Evolutionary conservation across 768 basidiomycete genomes (phyloP).

Genomic region (Rhodotorula kratochvilovae): DNA sequence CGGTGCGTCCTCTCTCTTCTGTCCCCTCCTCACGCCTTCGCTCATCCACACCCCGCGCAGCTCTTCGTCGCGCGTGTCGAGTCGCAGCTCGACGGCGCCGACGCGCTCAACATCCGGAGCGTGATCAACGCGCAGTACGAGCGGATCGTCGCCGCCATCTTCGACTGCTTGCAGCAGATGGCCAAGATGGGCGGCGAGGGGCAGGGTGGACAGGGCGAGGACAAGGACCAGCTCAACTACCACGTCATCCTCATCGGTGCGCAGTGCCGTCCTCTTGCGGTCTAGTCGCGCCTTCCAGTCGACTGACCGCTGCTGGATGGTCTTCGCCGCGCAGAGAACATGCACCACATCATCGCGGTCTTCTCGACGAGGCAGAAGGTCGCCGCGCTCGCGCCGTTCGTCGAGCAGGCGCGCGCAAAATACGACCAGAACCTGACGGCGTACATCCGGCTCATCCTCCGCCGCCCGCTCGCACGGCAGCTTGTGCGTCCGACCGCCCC

Average conservation of each 20-base stretch:
- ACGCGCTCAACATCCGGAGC: slow-evolving; percentile 69
- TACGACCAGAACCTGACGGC: slow-evolving; percentile 84
- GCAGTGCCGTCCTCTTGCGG: slow-evolving; percentile 41
- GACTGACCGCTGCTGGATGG: background rate
- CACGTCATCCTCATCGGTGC: slow-evolving; percentile 90
- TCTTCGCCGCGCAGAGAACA: slow-evolving; percentile 65
- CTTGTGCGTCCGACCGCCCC: slow-evolving; percentile 54
- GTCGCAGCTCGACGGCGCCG: slow-evolving; percentile 68
- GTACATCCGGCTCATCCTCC: slow-evolving; percentile 80
- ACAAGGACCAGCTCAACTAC: slow-evolving; percentile 94
- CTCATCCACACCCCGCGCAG: slow-evolving; percentile 32
- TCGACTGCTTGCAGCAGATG: slow-evolving; percentile 88
- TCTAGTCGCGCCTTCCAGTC: too few species aligned
- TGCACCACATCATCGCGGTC: slow-evolving; percentile 87
- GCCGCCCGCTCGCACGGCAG: slow-evolving; percentile 78
- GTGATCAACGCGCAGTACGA: slow-evolving; percentile 80
- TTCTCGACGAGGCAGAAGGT: slow-evolving; percentile 62
- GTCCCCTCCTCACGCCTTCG: background rate
- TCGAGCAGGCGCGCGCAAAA: slow-evolving; percentile 68
- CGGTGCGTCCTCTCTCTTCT: slow-evolving; percentile 49
- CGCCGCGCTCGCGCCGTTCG: slow-evolving; percentile 60
- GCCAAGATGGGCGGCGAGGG: slow-evolving; percentile 85
- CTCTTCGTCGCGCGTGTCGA: slow-evolving; percentile 76
- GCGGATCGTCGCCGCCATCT: slow-evolving; percentile 80
- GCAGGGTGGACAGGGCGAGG: slow-evolving; percentile 59